Base-by-base conservation (phyloP, 2,329 filamentous ascomycete genomes). In the Ceratocystis alfenasii region DNA sequence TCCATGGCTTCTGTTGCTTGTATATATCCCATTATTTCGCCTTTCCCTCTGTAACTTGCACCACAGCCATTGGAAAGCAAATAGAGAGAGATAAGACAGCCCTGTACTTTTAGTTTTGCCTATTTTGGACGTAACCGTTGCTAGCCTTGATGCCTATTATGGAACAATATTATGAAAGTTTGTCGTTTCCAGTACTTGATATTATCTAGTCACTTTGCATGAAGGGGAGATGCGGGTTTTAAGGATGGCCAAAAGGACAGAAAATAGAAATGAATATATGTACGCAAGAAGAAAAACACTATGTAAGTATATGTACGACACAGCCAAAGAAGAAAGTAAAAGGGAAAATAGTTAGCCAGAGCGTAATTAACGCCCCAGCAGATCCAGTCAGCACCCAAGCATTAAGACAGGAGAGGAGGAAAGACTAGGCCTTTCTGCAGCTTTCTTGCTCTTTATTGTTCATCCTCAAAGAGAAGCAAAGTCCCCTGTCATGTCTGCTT, bases 31-130 rank as follows among this genome's bases (percentile, higher is more conserved):
- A 6, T 17, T 3, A 6, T 15, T 53, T 41, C 12, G 48, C 25
- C 3, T 12, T 53, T 22, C 20, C 48, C 22, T 28, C 48, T 25
- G 6, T 36, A 36, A 1, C 50, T 15, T 15, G 22, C 50, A 55
- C 25, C 50, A 8, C 55, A 33, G 28, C 28, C 55, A 36, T 55
- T n/a, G 22, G 22, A 53, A 15, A 28, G 20, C 20, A 53, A 20
- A 48, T 7, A 17, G 20, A 22, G 48, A 53, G 25, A 55, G 50
- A 55, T 2, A 30, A 20, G 30, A n/a, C 15, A 59, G 30, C 55
- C 55, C 8, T 59, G 55, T 59, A 59, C 55, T 59, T 59, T 59
- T 59, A 59, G 28, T 20, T 59, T 59, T 36, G 5, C 28, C 28
- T 28, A 28, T n/a, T 59, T n/a, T 59, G 15, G 30, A 30, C 55